Evolutionary conservation across 2,329 filamentous ascomycete genomes (phyloP), one percentile per base, ranked within the genome.

Genomic region (Laburnicola sp.): DNA sequence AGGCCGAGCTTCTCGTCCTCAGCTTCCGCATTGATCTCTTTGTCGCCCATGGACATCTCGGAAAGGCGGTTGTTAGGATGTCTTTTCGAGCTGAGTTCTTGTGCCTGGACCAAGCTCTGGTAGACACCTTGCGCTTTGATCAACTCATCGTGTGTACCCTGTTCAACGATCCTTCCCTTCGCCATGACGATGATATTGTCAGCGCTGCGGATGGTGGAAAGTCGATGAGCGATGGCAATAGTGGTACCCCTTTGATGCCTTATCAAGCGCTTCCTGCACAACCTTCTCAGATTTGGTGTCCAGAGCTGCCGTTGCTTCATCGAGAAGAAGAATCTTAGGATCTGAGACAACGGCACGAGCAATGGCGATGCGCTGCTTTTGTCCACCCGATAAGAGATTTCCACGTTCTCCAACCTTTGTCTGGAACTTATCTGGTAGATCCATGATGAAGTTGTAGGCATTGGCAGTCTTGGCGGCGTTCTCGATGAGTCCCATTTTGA

Each of bases 161-260:
- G 91, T 73, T 99, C 94, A 9, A 96, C 81, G 53, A 99, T 95
- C n/a, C 80, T 77, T 9, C 94, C 94, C 54, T 86, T 76, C 3
- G 86, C 82, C 86, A 99, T 93, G 57, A 97, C 93, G 9, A 97
- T 89, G 60, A 99, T 99, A 65, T 96, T 97, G 73, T 97, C 88
- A 0, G 93, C 93, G 57, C 91, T 86, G 73, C 86, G 91, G 76
- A 99, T 96, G 4, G 94, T 99, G 0, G 91, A 96, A 6, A 99
- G 80, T 60, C 93, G 87, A 76, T 99, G 94, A 37, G 94, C 94
- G 72, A 99, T 97, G 5, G 92, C 89, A 62, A 97, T 96, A 2
- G 94, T 97, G 0, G 94, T 99, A 47, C 23, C 92, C 93, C 57
- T 88, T 82, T 1, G 91, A 83, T 25, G 93, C 94, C 43, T 84